Evolutionary conservation across 1,139 yeast species (phyloP).

Genomic region (Pichia sp.): DNA sequence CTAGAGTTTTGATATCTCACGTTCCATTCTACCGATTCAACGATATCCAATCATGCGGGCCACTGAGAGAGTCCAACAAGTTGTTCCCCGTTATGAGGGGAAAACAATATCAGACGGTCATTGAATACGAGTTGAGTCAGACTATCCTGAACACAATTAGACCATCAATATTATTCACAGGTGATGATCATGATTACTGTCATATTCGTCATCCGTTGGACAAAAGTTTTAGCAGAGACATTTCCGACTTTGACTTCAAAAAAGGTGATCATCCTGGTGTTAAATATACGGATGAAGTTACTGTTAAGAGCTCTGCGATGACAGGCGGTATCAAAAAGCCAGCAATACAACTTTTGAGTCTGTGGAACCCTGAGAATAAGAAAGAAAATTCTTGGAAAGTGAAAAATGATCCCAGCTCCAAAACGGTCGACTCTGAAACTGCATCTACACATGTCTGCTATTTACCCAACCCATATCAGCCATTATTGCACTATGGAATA

Average conservation of each 20-base stretch:
- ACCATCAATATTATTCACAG: conserved; percentile 73
- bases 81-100: conserved; percentile 68
- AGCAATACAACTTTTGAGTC: conserved; percentile 74
- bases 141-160: conserved; percentile 46
- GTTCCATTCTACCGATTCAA: conserved; percentile 68
- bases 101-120: conserved; percentile 69
- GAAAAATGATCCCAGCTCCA: conserved; percentile 12
- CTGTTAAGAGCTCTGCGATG: conserved; percentile 88
- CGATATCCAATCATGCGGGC: conserved; percentile 54
- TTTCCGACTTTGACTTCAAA: conserved; percentile 8
- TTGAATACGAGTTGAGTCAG: conserved; percentile 51
- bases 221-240: conserved; percentile 8
- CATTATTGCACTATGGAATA: conserved; percentile 36
- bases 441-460: conserved; percentile 55
- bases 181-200: conserved; percentile 97
- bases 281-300: conserved; percentile 57
- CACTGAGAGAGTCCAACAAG: conserved; percentile 53
- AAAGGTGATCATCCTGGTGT: conserved; percentile 26
- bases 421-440: conserved; percentile 25
- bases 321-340: conserved; percentile 84
- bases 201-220: conserved; percentile 53
- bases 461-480: conserved; percentile 61
- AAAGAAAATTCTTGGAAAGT: conserved; percentile 13
- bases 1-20: conserved; percentile 68
- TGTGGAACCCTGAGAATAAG: conserved; percentile 42